phyloP scores from a whole-genome alignment of 2,329 filamentous ascomycete genomes.

The Aspergillus eucalypticola region DNA sequence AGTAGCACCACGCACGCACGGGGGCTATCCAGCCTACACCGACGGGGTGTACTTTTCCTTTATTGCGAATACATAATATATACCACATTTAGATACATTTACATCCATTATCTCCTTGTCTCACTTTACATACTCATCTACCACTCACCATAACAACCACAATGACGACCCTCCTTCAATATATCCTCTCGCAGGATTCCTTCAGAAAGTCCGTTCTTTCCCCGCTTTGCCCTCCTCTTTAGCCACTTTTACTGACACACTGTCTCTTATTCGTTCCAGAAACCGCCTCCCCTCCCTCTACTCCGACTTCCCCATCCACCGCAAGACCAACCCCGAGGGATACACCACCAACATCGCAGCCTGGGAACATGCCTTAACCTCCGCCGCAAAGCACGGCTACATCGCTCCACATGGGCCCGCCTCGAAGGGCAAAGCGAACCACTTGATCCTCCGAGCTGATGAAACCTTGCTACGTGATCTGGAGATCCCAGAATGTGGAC shows the following conservation, averaged over 20 bases:
- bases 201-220: slow-evolving; percentile 57
- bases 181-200: slow-evolving; percentile 59
- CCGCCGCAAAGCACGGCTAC: slow-evolving; percentile 65
- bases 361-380: slow-evolving; percentile 74
- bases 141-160: not conserved
- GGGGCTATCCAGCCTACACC: not conserved
- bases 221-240: not conserved
- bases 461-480: slow-evolving; percentile 69
- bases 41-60: not conserved
- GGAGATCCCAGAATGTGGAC: slow-evolving; percentile 74
- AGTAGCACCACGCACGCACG: not conserved
- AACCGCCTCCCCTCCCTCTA: slow-evolving; percentile 81
- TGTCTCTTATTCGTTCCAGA: slow-evolving; percentile 32
- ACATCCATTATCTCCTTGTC: not conserved
- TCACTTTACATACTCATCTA: not conserved
- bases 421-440: slow-evolving; percentile 39
- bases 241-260: not conserved
- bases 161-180: slow-evolving; percentile 66
- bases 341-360: slow-evolving; percentile 77
- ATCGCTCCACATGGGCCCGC: slow-evolving; percentile 43
- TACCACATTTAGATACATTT: not conserved
- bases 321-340: slow-evolving; percentile 77
- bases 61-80: not conserved
- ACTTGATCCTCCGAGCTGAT: slow-evolving; percentile 54
- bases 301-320: slow-evolving; percentile 77